Evolutionary conservation across 129 eudicot species (phyloP), one percentile per base, ranked within the genome.

Genomic region (Escallonia herrerae): DNA sequence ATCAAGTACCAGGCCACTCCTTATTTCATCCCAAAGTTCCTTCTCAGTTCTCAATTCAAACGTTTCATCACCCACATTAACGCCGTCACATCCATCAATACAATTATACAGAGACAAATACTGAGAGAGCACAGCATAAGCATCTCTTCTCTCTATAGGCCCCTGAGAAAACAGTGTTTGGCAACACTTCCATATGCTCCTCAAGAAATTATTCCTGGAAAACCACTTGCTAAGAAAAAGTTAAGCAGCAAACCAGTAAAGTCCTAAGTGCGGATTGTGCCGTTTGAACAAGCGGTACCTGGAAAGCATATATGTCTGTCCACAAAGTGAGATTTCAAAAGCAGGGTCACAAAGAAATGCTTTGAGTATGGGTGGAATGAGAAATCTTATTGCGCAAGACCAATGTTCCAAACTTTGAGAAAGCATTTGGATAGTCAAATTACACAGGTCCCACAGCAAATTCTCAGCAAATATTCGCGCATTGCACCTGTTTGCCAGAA

Each of bases 21-120:
- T 89, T 64, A 94, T 78, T 72, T 89, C 97, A 60, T 80, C 83
- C 99, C 99, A 94, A 60, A 94, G 86, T 44, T 80, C 84, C 48
- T 76, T 76, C 52, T 86, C 90, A 43, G 70, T 69, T 71, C 81
- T 80, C 22, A 89, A 59, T 73, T 86, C 89, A 80, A 83, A 85
- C 51, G 49, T 52, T 62, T 72, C 78, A 37, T 68, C 82, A 65
- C 52, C 67, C 57, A 45, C 47, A 48, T 71, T 58, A 43, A 61
- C 79, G 67, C 75, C 76, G 49, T 64, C 69, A 67, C 53, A 54
- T 69, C 67, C 76, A 71, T 76, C 81, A 66, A 40, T 71, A 56
- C 60, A 83, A 58, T 87, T 59, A 58, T 78, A 73, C 74, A 69
- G 78, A 41, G 95, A 86, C 62, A 89, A 43, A 84, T 74, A 84